Conservation (phyloP, 768 basidiomycete species). For the Russula griseocarnosa region DNA sequence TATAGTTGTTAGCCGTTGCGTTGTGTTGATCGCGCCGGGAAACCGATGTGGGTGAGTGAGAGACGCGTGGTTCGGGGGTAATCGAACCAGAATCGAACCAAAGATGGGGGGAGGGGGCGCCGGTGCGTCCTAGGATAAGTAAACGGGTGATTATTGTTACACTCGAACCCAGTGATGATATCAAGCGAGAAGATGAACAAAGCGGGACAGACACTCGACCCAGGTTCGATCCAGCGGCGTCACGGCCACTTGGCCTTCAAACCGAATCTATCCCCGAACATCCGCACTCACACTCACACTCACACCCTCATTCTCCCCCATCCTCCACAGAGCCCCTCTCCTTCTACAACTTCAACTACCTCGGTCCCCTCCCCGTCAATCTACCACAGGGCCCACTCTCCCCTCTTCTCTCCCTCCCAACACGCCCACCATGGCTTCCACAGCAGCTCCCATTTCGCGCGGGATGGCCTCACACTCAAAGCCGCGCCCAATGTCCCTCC, state of each 20-base stretch:
- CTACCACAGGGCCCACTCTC: slow-evolving; percentile 37
- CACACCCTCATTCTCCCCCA: slow-evolving; percentile 20
- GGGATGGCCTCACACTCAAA: slow-evolving; percentile 34
- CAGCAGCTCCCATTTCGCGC: slow-evolving; percentile 26
- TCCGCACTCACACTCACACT: slow-evolving; percentile 16
- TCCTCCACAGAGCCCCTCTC: not conserved
- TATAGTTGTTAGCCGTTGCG: not conserved
- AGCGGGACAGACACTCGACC: not conserved
- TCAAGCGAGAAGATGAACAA: not conserved
- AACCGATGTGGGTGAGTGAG: not conserved
- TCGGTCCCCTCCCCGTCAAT: slow-evolving; percentile 29
- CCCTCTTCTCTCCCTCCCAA: slow-evolving; percentile 33
- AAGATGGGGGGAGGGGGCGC: too few relatives aligned
- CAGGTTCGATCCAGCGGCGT: not conserved
- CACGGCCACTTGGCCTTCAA: not conserved
- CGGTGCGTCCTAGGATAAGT: too few relatives aligned
- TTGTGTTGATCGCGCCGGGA: not conserved
- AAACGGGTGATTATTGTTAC: too few relatives aligned
- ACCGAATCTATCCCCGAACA: slow-evolving; percentile 20
- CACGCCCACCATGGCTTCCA: slow-evolving; percentile 16
- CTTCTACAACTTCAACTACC: slow-evolving; percentile 15
- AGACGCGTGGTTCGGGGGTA: not conserved
- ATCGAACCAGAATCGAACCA: not conserved
- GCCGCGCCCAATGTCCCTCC: slow-evolving; percentile 71
- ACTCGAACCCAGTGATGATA: not conserved